phyloP scores from a whole-genome alignment of 192 early-diverging fungal species.

The Jimgerdemannia lactiflua region DNA sequence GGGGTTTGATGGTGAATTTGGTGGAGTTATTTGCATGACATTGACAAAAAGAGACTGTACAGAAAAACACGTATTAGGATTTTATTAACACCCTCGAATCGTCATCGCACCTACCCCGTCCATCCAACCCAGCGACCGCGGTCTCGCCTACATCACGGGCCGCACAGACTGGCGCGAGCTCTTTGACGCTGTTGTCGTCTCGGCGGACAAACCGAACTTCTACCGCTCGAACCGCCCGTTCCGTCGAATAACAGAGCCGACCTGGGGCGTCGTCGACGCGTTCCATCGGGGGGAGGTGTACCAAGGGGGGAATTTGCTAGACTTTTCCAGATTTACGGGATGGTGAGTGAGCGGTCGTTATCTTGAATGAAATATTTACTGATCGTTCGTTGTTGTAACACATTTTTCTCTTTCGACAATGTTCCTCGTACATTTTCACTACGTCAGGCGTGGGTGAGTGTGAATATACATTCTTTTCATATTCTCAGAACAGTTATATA shows the following conservation, averaged over 20 bases:
- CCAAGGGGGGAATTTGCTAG: slow-evolving; percentile 53
- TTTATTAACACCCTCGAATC: too few species aligned
- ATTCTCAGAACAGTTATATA: background rate
- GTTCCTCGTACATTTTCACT: too few species aligned
- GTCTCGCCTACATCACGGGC: slow-evolving; percentile 46
- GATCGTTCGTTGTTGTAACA: too few species aligned
- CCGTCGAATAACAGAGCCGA: slow-evolving; percentile 41
- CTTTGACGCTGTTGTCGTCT: slow-evolving; percentile 61
- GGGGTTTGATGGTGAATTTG: too few species aligned
- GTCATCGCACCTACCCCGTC: background rate
- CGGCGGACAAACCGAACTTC: slow-evolving; percentile 56
- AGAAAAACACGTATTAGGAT: too few species aligned
- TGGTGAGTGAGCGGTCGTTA: slow-evolving; percentile 35
- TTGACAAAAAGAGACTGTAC: too few species aligned
- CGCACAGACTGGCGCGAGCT: slow-evolving; percentile 50
- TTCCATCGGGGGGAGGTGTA: slow-evolving; percentile 59
- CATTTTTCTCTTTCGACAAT: too few species aligned
- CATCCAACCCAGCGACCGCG: slow-evolving; percentile 21
- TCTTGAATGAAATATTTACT: too few species aligned
- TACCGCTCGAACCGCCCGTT: slow-evolving; percentile 59
- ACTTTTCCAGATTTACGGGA: slow-evolving; percentile 54
- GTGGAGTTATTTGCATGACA: too few species aligned
- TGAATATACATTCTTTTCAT: background rate
- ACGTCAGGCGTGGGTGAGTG: too few species aligned
- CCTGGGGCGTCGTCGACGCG: slow-evolving; percentile 49